Evolutionary conservation across 2,329 filamentous ascomycete genomes (phyloP), one percentile per base, ranked within the genome.

Genomic region (Blumeria graminis): DNA sequence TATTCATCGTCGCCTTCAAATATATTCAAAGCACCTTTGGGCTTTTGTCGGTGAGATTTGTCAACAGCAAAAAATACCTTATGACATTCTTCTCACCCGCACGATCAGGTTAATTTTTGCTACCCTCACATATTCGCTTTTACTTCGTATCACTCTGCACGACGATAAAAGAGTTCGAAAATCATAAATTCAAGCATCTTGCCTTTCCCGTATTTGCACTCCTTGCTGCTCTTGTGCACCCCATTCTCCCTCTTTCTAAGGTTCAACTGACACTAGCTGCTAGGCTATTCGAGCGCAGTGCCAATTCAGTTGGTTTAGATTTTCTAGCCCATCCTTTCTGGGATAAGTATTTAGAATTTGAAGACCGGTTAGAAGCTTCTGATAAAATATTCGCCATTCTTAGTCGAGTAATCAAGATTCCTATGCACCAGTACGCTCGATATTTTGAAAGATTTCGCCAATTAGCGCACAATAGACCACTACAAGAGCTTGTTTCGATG

Each of bases 281-380:
- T 67, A 98, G 92, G 63, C 77, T 96, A 8, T 96, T 96, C 66
- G 90, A 98, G 68, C 85, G 92, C 62, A 92, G 84, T 60, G 85
- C 87, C 33, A 76, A 77, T 34, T 82, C 78, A 63, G 88, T 94
- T 43, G 92, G 92, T 14, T 76, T 96, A 16, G 92, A 98, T 69
- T 98, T 94, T 66, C 75, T 94, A 34, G 84, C 89, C 1, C 88
- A 95, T 67, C 88, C 88, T 0, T 95, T 98, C 71, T 98, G 92
- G 92, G 92, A 98, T 69, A 96, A 94, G 70, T 98, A 94, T 66
- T 80, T 98, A 61, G 92, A 96, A 67, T 96, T 93, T 65, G 92
- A 96, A 68, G 89, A 95, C 67, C 84, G 89, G 1, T 75, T 90
- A 59, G 88, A 94, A 64, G 80, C 84, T 0, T 78, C 83, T 13